Evolutionary conservation across 371 early-diverging fungal species (phyloP).

Genomic region (Mucor irregularis): DNA sequence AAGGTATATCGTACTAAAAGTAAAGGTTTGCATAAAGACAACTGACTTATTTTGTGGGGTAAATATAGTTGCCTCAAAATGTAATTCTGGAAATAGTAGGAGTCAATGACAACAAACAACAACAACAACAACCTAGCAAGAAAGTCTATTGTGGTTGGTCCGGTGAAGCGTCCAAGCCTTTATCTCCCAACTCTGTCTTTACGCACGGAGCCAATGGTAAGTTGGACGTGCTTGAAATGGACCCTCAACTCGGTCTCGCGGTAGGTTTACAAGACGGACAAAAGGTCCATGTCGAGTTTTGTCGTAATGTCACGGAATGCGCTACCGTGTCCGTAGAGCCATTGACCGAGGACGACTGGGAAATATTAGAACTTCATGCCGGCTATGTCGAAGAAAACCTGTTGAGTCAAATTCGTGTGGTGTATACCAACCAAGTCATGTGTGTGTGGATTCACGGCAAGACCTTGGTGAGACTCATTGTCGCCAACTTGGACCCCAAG

Average conservation of each 20-base stretch:
- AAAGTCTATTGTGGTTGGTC: slow-evolving; percentile 73
- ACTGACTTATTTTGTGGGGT: neutral
- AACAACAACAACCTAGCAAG: slow-evolving; percentile 19
- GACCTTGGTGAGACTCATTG: slow-evolving; percentile 57
- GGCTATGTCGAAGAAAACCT: slow-evolving; percentile 80
- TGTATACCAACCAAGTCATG: slow-evolving; percentile 65
- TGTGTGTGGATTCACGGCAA: slow-evolving; percentile 76
- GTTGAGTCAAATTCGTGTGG: slow-evolving; percentile 73
- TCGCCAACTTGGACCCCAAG: slow-evolving; percentile 60
- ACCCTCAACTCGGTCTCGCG: slow-evolving; percentile 66
- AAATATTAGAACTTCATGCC: slow-evolving; percentile 82
- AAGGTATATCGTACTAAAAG: slow-evolving; percentile 43
- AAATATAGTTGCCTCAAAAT: slow-evolving; percentile 56
- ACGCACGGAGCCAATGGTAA: slow-evolving; percentile 44
- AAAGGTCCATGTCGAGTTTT: slow-evolving; percentile 67
- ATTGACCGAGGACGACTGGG: slow-evolving; percentile 83
- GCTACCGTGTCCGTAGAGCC: slow-evolving; percentile 78
- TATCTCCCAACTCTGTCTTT: slow-evolving; percentile 40
- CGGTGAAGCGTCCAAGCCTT: slow-evolving; percentile 57
- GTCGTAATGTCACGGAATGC: slow-evolving; percentile 59
- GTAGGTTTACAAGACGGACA: slow-evolving; percentile 70
- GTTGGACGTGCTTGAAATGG: slow-evolving; percentile 70
- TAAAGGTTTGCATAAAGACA: neutral
- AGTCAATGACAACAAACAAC: slow-evolving; percentile 1
- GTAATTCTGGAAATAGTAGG: slow-evolving; percentile 59